Evolutionary conservation across 495 filamentous ascomycete genomes (phyloP).

Genomic region (Hypomontagnella submonticulosa): DNA sequence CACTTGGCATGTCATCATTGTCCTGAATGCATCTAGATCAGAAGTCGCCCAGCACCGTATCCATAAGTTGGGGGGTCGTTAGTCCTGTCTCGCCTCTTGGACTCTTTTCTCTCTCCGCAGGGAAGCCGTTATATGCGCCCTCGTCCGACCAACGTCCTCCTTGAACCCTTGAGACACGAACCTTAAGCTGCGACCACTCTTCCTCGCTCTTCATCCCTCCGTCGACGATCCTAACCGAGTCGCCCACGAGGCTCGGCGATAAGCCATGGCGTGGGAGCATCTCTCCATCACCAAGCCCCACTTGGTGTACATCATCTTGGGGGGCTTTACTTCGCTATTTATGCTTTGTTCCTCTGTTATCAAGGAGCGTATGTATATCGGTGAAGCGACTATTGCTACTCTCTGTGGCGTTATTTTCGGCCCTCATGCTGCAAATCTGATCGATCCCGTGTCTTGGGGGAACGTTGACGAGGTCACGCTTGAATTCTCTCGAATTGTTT

Average conservation of each 20-base stretch:
- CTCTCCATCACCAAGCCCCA: slow-evolving; percentile 93
- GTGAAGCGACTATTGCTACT: slow-evolving; percentile 97
- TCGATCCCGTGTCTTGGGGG: slow-evolving; percentile 87
- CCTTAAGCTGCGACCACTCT: slow-evolving; percentile 4
- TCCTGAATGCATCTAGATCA: slow-evolving; percentile 48
- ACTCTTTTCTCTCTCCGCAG: slow-evolving; percentile 21
- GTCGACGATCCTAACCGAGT: slow-evolving; percentile 17
- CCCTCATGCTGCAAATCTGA: slow-evolving; percentile 90
- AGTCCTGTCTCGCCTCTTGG: slow-evolving; percentile 29
- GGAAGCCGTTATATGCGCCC: slow-evolving; percentile 27
- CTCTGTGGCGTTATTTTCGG: slow-evolving; percentile 98
- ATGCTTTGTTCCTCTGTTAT: slow-evolving; percentile 98
- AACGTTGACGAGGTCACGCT: slow-evolving; percentile 95
- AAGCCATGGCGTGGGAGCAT: slow-evolving; percentile 90
- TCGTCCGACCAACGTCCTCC: slow-evolving; percentile 38
- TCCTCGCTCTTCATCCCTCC: neutral
- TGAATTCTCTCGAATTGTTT: slow-evolving; percentile 95
- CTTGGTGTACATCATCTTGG: slow-evolving; percentile 97
- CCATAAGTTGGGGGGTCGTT: slow-evolving; percentile 36
- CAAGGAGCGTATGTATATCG: slow-evolving; percentile 98
- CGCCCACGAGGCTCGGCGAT: slow-evolving; percentile 28
- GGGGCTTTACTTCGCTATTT: slow-evolving; percentile 97
- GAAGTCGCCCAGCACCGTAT: slow-evolving; percentile 34
- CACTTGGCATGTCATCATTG: slow-evolving; percentile 40
- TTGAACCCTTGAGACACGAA: slow-evolving; percentile 19